These are phyloP conservation scores for Zygosaccharomyces pseudobailii DNA, from an alignment of 1,139 yeast genomes.

Conservation along the genomic window DNA sequence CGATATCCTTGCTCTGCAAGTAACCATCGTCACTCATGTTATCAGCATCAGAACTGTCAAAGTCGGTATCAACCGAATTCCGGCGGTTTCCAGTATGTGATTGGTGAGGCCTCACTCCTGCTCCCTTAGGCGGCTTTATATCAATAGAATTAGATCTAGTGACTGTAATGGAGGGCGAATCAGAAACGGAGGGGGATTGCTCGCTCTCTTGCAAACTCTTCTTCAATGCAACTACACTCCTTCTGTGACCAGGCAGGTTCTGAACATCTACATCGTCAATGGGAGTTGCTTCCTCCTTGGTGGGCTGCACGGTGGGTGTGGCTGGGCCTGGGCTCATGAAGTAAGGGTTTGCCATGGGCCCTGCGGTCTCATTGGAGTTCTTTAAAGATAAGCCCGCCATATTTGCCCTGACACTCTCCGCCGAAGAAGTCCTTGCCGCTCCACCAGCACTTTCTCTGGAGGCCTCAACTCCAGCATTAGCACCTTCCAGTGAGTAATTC, in stretches of 20 bases:
- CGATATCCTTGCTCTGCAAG: conserved; percentile 24
- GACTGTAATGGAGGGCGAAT: conserved; percentile 5
- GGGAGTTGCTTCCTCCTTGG: conserved; percentile 20
- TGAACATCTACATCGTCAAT: conserved; percentile 12
- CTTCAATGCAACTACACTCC: conserved; percentile 24
- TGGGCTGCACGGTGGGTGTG: conserved; percentile 24
- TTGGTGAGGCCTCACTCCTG: neutral
- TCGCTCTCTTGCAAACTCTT: conserved; percentile 13
- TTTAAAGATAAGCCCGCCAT: conserved; percentile 19
- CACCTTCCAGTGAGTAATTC: conserved; percentile 17
- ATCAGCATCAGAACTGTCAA: conserved; percentile 9
- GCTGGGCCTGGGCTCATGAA: conserved; percentile 24
- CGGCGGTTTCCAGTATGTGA: neutral
- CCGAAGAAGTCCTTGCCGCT: conserved; percentile 7
- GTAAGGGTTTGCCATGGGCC: conserved; percentile 8
- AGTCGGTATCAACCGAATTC: conserved; percentile 4
- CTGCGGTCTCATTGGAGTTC: conserved; percentile 11
- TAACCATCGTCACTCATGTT: conserved; percentile 20
- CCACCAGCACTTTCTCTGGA: conserved; percentile 1
- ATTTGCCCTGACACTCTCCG: conserved; percentile 17
- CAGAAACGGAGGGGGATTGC: conserved; percentile 6
- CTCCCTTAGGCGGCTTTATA: conserved; percentile 2
- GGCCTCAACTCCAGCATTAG: neutral
- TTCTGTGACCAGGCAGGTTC: conserved; percentile 7
- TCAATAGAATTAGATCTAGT: conserved; percentile 10